Evolutionary conservation across 179 eudicot genomes (phyloP), one percentile per base, ranked within the genome.

Genomic region (Beta macrorhiza): DNA sequence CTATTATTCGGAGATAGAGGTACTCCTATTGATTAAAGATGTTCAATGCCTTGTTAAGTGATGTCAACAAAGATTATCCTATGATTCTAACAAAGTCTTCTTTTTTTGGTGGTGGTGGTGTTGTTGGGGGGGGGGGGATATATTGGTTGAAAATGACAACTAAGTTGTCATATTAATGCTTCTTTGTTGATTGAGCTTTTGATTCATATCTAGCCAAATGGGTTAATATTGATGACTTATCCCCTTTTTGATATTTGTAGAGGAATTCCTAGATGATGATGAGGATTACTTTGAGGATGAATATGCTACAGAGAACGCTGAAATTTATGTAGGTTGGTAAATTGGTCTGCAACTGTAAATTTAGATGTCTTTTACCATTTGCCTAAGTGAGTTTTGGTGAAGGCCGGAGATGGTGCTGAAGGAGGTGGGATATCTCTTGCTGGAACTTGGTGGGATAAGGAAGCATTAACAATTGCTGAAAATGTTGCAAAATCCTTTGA

Each of bases 331-430:
- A 86, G 90, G 94, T 84, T 56, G 29, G 51, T 49, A 7, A 53
- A 14, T 72, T 47, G 5, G 37, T 44, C 75, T 78, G 56, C 25
- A 2, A 10, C 2, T 71, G 45, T 62, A 19, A 70, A 55, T 53
- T 82, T 75, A 63, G 16, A 56, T 68, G 49, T 42, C 49, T 64
- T 62, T 25, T 45, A 4, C 42, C 20, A 22, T 77, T 44, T 32
- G 55, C 47, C 45, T 63, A 49, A 72, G 11, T 22, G 64, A 44
- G 59, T 75, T 71, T 72, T 75, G 83, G 67, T 67, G 47, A 84
- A 94, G 98, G 89, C 79, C 52, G 98, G 98, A 55, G 98, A 94
- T 89, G 98, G 98, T 77, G 94, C 89, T 15, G 97, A 87, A 81
- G 98, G 98, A 57, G 97, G 98, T 79, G 98, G 98, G 53, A 83